phyloP scores from a whole-genome alignment of 2,329 filamentous ascomycete genomes.

The Ceratocystis smalleyi region DNA sequence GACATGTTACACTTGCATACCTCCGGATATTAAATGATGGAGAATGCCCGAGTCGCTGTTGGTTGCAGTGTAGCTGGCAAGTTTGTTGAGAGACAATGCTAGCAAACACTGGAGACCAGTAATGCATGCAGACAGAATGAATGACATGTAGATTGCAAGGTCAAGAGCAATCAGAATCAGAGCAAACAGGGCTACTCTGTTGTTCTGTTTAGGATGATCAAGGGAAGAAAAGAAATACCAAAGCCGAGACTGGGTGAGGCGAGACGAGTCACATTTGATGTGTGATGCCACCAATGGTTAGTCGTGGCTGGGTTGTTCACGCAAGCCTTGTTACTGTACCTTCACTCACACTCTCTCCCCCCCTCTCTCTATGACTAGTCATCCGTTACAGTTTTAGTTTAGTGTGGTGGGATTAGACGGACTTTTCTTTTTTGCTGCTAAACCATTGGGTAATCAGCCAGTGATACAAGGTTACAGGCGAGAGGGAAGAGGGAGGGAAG shows the following conservation, averaged over 20 bases:
- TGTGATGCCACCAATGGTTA: neutral
- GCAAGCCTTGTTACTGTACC: neutral
- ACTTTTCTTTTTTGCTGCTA: neutral
- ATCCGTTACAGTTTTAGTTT: neutral
- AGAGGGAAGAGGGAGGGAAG: neutral
- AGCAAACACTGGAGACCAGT: neutral
- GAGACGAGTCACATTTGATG: neutral
- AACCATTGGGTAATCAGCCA: neutral
- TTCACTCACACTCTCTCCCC: neutral
- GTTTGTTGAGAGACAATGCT: neutral
- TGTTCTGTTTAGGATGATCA: neutral
- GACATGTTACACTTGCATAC: neutral
- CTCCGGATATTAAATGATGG: neutral
- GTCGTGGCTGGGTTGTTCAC: neutral
- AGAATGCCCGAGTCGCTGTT: neutral
- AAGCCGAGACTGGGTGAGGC: neutral
- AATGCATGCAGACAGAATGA: no score
- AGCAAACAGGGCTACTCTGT: neutral
- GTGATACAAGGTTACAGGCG: neutral
- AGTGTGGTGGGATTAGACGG: neutral
- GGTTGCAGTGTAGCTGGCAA: neutral
- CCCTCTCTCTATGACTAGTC: no score
- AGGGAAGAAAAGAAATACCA: neutral
- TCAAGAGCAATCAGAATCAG: no score
- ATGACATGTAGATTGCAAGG: no score